Evolutionary conservation across 495 filamentous ascomycete species (phyloP), one percentile per base, ranked within the genome.

Genomic region (Hapsidospora chrysogenum): DNA sequence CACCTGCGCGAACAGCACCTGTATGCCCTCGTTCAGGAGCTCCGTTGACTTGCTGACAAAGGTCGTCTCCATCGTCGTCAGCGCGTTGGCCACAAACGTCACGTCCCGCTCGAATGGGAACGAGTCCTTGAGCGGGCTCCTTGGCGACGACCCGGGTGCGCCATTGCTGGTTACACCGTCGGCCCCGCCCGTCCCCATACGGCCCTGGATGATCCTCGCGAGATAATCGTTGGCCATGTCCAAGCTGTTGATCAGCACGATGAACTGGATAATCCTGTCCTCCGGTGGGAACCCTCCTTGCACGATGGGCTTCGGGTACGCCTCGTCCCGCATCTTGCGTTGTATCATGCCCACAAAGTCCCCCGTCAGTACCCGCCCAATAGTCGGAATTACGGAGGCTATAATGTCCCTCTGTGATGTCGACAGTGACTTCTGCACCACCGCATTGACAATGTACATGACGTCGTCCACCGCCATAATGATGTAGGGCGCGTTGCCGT

Each of bases 341-440:
- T 95, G 89, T 16, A 92, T 80, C 84, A 97, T 93, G 48, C 84
- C 83, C 40, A 96, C 72, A 47, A 96, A 96, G 56, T 96, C 89
- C 16, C 78, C 75, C 26, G 83, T 79, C 7, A 97, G 72, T n/a
- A 97, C 75, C 33, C 83, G 71, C 27, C 74, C 70, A n/a, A 94
- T 64, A 0, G 74, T 78, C 2, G 85, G 77, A 25, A 95, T 64
- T 7, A 92, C 82, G 29, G 68, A 76, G 35, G 70, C 71, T 16
- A 87, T 64, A 14, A 94, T 75, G 4, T 66, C 61, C 35, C 71
- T 58, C 49, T 94, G 85, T 0, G 81, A 83, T 4, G 89, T 96
- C 1, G 80, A 73, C 28, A 96, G 64, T 4, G 85, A 78, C 40
- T 85, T 78, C 32, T 84, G 76, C 26, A 96, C 64, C 27, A 94